Evolutionary conservation across 371 early-diverging fungal species (phyloP), one percentile per base, ranked within the genome.

Genomic region (Actinomucor elegans): DNA sequence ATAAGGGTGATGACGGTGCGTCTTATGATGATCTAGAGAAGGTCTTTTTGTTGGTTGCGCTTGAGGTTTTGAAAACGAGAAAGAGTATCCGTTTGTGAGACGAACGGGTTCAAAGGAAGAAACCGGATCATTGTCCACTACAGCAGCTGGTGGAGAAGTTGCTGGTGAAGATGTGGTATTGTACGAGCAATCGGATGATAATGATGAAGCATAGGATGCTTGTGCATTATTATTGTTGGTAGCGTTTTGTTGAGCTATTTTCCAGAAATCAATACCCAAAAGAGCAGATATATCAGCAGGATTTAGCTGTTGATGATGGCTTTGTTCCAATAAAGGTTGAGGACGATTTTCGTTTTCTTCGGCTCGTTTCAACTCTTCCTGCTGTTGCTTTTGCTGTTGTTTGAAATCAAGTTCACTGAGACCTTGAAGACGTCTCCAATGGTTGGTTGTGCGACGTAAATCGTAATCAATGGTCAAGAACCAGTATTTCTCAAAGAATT

Each of bases 401-500:
- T 68, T 40, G 26, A 58, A 58, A 38, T 54, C 49, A 11, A 70
- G 40, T 14, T 75, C 71, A 26, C 52, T 45, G 6, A 66, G 31
- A 0, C 65, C 69, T 59, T 71, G 71, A 7, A 60, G 47, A n/a
- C 56, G 46, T 50, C 69, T 48, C 69, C 64, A 70, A 40, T 55
- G 48, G 26, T 71, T 67, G 7, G 65, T 71, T 5, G 61, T 64
- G n/a, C 75, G 64, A 17, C 66, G 62, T 29, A 68, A 54, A n/a
- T 68, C 66, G 29, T 73, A 76, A 29, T 76, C 69, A n/a, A 71
- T 73, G 0, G 73, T 76, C 45, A 81, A 51, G 47, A 71, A 84
- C 66, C 82, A 80, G 47, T 69, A 84, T 17, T 77, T 77, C 33
- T 76, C 80, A 67, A 81, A 80, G 51, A 84, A 84, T 11, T 67